Percentiles rank a stretch among this genome's conserved stretches.
phyloP scores from a whole-genome alignment of 1,139 yeast genomes.

The Pichia norvegensis region DNA sequence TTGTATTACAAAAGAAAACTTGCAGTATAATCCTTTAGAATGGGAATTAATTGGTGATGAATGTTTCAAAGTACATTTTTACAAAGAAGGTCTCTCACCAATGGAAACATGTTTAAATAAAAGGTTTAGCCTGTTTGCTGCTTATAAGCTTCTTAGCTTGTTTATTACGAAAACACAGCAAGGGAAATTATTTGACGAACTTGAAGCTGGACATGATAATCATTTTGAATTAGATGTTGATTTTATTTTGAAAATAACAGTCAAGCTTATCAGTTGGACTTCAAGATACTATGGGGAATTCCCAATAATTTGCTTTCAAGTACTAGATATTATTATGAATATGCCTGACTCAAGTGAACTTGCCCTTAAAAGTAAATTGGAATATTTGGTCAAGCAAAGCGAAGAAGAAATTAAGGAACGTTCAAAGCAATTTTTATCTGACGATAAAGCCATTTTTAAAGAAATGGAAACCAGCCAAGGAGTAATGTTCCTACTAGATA shows the following conservation, averaged over 20 bases:
- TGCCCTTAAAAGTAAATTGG: conserved; percentile 22
- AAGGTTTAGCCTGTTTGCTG: conserved; percentile 59
- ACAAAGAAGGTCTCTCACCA: conserved; percentile 75
- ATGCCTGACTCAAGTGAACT: conserved; percentile 17
- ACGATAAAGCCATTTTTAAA: conserved; percentile 8
- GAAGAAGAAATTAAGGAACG: conserved; percentile 8
- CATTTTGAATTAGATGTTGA: conserved; percentile 18
- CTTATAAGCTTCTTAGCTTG: conserved; percentile 29
- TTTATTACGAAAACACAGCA: conserved; percentile 19
- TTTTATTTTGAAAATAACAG: conserved; percentile 21
- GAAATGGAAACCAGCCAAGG: conserved; percentile 14
- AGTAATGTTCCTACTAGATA: conserved; percentile 23
- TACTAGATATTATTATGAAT: conserved; percentile 18
- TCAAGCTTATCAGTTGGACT: conserved; percentile 27
- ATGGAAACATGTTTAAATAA: conserved; percentile 64
- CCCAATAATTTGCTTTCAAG: conserved; percentile 20
- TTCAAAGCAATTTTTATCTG: conserved; percentile 1
- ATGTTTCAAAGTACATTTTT: conserved; percentile 71
- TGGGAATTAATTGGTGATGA: conserved; percentile 90
- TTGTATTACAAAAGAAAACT: conserved; percentile 34
- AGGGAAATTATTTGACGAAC: conserved; percentile 14
- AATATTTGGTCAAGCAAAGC: conserved; percentile 15
- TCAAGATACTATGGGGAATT: conserved; percentile 30
- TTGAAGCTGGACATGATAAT: conserved; percentile 10
- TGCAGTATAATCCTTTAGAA: conserved; percentile 76